A percentile compares a stretch with the other conserved stretches of the same genome.
phyloP scores from a whole-genome alignment of 2,329 filamentous ascomycete species.

The Trichoderma gracile region DNA sequence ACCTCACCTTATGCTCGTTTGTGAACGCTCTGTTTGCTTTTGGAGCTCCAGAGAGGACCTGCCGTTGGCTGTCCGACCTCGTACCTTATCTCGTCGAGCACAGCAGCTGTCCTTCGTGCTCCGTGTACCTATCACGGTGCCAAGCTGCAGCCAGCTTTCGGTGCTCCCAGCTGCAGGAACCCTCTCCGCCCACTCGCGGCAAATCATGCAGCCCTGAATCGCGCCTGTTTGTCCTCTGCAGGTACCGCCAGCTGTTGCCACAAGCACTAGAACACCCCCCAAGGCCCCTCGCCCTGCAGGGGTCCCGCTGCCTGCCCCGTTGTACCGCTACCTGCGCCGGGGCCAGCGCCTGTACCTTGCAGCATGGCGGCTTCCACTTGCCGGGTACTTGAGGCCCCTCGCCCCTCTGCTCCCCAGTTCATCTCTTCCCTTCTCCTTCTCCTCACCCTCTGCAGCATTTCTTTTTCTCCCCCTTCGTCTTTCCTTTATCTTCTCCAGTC shows the following conservation, averaged over 20 bases:
- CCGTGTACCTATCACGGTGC: neutral
- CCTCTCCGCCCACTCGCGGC: neutral
- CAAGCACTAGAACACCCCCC: neutral
- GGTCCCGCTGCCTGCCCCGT: conserved; percentile 4
- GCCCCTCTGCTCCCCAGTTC: conserved; percentile 21
- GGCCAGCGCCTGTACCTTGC: conserved; percentile 18
- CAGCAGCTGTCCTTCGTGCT: neutral
- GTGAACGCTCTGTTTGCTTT: neutral
- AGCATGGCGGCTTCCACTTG: conserved; percentile 22
- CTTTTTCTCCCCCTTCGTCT: conserved; percentile 31
- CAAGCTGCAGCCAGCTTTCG: neutral
- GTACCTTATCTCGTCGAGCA: neutral
- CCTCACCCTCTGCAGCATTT: conserved; percentile 25
- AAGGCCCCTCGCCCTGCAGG: conserved; percentile 4
- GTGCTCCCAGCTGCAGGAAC: no score
- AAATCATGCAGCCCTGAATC: conserved; percentile 5
- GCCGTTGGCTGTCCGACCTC: neutral
- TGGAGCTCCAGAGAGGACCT: neutral
- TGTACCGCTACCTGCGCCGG: neutral
- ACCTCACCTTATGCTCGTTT: neutral
- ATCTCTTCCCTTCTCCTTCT: conserved; percentile 30
- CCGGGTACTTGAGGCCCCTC: conserved; percentile 22
- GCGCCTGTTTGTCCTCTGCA: conserved; percentile 1
- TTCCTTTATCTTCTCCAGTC: conserved; percentile 31
- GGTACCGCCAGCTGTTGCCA: neutral